Base-by-base conservation (phyloP, 768 basidiomycete genomes). In the Gloeophyllum trabeum region DNA sequence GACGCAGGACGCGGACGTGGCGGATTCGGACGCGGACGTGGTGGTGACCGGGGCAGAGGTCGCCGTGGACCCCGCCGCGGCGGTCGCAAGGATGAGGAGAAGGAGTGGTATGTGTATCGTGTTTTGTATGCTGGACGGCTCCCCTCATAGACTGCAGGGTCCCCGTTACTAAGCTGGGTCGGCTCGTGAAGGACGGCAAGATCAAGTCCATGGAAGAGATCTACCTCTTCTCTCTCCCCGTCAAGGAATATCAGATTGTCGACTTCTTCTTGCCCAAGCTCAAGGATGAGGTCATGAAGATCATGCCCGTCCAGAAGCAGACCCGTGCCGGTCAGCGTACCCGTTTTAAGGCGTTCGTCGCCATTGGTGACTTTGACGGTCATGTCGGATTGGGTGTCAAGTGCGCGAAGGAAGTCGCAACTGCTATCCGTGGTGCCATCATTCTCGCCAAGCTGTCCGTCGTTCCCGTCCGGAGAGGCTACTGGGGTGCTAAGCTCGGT, bases 171-270 rank as follows among this genome's bases (percentile, higher is more conserved):
- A 99, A 98, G 65, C 86, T 99, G 53, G 96, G 96, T 47, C 93
- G 96, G 66, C 79, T 99, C 58, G 93, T 97, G 35, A 97, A 96
- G 70, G 96, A 98, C 56, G 94, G 94, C 54, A 98, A 98, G 72
- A 97, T 99, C 73, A 97, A 94, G 70, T 96, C 92, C 38, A 93
- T 99, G 79, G 96, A 99, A 63, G 96, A 99, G 63, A 97, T 98
- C 67, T 99, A 98, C 70, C 92, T 99, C 60, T 99, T 98, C 81
- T 99, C 96, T 21, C 85, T 99, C 50, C 93, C 94, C 47, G 87
- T 99, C 67, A 99, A 98, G 71, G 96, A 99, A 69, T 98, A 70
- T 75, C 96, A 99, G 68, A 96, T 99, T 66, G 85, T 99, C 75
- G 96, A 99, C 73, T 81, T 84, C 64, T 97, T 99, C 89, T 79